Evolutionary conservation across 176 grass and related monocot genomes (phyloP).

Genomic region (Eleusine indica): DNA sequence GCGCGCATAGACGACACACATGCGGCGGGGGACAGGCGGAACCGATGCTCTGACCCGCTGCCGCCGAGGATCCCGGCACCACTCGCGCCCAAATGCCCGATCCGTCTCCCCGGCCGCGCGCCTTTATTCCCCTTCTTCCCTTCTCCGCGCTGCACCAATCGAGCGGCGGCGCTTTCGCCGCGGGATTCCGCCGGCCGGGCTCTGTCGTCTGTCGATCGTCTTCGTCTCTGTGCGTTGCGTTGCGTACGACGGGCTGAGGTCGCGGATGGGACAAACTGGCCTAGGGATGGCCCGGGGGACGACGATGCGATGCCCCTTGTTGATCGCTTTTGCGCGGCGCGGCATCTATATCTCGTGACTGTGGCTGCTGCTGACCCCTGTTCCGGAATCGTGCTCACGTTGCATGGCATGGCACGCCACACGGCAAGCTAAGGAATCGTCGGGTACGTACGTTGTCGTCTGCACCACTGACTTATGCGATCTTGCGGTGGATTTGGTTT

Average conservation of each 20-base stretch:
- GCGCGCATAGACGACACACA: neutral
- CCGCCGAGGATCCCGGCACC: slow-evolving; percentile 43
- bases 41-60: slow-evolving; percentile 58
- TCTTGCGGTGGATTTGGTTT: neutral
- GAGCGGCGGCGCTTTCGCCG: slow-evolving; percentile 7
- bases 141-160: neutral
- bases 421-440: neutral
- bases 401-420: neutral
- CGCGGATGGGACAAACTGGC: slow-evolving; percentile 27
- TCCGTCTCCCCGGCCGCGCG: neutral
- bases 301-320: neutral
- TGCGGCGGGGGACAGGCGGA: slow-evolving; percentile 38
- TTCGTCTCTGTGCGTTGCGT: neutral
- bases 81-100: neutral
- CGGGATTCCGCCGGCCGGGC: neutral
- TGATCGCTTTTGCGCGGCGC: neutral
- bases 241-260: neutral
- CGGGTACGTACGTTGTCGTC: neutral
- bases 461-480: neutral
- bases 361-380: neutral
- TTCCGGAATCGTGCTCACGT: neutral
- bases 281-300: too few relatives aligned
- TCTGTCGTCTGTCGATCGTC: neutral
- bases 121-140: slow-evolving; percentile 28
- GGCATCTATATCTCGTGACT: neutral